Evolutionary conservation across 2,329 filamentous ascomycete species (phyloP).

Genomic region (Aspergillus flavus): DNA sequence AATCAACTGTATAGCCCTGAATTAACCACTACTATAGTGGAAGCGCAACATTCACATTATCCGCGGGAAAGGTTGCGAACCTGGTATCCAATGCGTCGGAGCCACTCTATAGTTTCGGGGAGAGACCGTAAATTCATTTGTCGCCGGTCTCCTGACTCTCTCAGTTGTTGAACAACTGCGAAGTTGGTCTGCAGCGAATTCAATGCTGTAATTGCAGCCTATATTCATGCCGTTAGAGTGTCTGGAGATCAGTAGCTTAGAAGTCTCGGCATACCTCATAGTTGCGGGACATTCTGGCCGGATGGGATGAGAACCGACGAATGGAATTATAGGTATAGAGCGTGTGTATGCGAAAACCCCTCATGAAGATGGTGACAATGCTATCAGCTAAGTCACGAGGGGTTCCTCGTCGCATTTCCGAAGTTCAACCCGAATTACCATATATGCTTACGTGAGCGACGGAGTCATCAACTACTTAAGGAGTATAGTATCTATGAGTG

Average conservation of each 20-base stretch:
- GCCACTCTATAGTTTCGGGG: conserved; percentile 80
- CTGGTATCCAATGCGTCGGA: conserved; percentile 73
- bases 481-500: too few species aligned
- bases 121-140: conserved; percentile 74
- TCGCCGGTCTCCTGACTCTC: conserved; percentile 65
- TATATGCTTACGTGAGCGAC: neutral
- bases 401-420: neutral
- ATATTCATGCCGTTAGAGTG: conserved; percentile 22
- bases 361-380: conserved; percentile 27
- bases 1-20: neutral
- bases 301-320: conserved; percentile 34
- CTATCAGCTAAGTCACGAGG: neutral
- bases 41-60: neutral
- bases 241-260: neutral
- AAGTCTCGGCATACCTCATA: conserved; percentile 37
- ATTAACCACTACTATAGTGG: neutral
- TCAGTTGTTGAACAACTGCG: conserved; percentile 73
- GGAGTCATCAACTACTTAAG: neutral
- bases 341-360: conserved; percentile 26
- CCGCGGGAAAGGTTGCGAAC: conserved; percentile 50
- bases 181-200: conserved; percentile 80
- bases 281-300: conserved; percentile 40
- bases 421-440: neutral
- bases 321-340: conserved; percentile 15
- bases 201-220: conserved; percentile 73